phyloP scores from a whole-genome alignment of 495 filamentous ascomycete genomes.

The Penicillium longicatenatum region DNA sequence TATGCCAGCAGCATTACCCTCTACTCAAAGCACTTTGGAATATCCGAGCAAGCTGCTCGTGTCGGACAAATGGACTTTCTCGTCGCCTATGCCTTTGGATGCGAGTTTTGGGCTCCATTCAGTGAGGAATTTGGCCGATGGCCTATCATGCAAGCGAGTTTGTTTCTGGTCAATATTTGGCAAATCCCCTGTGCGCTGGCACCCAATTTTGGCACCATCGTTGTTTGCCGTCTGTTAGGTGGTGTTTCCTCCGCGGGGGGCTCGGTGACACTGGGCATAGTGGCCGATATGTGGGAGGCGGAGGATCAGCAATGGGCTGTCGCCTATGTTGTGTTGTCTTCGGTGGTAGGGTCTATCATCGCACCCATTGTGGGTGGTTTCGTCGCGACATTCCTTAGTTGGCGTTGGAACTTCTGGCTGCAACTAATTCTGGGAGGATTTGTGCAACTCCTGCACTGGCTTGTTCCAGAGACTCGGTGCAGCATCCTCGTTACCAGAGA shows the following conservation, averaged over 20 bases:
- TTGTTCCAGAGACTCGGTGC: constrained; percentile 68
- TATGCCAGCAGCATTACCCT: constrained; percentile 67
- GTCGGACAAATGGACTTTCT: constrained; percentile 72
- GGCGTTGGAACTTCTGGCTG: constrained; percentile 82
- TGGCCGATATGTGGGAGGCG: constrained; percentile 79
- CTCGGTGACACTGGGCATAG: constrained; percentile 81
- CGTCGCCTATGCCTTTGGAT: constrained; percentile 75
- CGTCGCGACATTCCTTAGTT: constrained; percentile 61
- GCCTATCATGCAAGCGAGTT: constrained; percentile 67
- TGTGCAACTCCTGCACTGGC: constrained; percentile 65
- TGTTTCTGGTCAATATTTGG: constrained; percentile 75
- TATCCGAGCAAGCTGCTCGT: constrained; percentile 65
- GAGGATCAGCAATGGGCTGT: constrained; percentile 66
- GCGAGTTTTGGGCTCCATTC: constrained; percentile 84
- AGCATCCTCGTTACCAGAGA: constrained; percentile 68
- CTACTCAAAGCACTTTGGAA: constrained; percentile 62
- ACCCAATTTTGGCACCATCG: constrained; percentile 66
- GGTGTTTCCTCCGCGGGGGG: constrained; percentile 77
- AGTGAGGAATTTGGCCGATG: constrained; percentile 77
- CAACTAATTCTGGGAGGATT: constrained; percentile 74
- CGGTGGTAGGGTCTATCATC: constrained; percentile 73
- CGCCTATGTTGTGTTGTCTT: constrained; percentile 76
- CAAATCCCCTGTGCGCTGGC: constrained; percentile 72
- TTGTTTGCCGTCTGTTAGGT: constrained; percentile 66
- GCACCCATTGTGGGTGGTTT: constrained; percentile 83